Evolutionary conservation across 371 early-diverging fungal genomes (phyloP).

Genomic region (Racocetra persica): DNA sequence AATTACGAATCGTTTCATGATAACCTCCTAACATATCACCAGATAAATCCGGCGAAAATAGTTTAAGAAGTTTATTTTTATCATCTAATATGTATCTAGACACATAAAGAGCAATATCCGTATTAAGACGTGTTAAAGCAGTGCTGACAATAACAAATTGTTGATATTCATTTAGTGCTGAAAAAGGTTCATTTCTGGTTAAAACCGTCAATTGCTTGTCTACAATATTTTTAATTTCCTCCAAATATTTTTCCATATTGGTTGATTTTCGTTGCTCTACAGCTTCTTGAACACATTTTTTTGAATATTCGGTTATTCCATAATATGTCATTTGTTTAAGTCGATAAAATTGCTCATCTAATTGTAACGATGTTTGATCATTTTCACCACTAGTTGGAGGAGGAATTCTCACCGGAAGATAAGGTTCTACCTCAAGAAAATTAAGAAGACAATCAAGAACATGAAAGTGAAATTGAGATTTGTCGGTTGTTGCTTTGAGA

Average conservation of each 20-base stretch:
- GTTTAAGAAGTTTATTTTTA: not conserved
- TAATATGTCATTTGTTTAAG: constrained; percentile 10
- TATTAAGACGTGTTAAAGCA: not conserved
- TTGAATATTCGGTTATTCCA: not conserved
- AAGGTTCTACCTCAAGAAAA: constrained; percentile 14
- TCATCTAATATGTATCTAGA: not conserved
- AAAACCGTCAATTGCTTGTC: not conserved
- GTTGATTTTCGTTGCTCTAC: not conserved
- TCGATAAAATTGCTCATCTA: not conserved
- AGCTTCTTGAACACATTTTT: not conserved
- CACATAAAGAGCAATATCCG: not conserved
- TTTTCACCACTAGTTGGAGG: not conserved
- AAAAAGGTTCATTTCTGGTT: not conserved
- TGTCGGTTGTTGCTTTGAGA: not conserved
- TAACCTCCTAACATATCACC: not conserved
- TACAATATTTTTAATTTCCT: not conserved
- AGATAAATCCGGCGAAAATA: not conserved
- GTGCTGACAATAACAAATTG: not conserved
- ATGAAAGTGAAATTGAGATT: not conserved
- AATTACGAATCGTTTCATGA: constrained; percentile 2
- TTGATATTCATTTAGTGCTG: not conserved
- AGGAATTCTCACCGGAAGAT: not conserved
- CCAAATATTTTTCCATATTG: not conserved
- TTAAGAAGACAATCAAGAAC: constrained; percentile 2
- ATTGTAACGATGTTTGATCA: not conserved